Evolutionary conservation across 2,329 filamentous ascomycete genomes (phyloP).

Genomic region (Pseudocercospora eumusae): DNA sequence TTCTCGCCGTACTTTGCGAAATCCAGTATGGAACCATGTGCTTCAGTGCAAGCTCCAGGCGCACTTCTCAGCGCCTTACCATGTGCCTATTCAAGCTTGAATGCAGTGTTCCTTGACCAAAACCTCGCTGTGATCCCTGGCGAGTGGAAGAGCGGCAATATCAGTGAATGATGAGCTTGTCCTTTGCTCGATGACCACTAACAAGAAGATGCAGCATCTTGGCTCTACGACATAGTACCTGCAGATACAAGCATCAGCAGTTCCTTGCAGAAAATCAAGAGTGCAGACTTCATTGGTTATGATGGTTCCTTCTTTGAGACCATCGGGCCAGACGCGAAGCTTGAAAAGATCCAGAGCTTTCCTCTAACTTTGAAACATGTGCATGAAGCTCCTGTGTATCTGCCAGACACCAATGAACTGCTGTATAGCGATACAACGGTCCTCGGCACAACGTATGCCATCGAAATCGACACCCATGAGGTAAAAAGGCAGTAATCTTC

Average conservation of each 20-base stretch:
- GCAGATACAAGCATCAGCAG: slow-evolving; percentile 20
- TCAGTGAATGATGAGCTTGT: slow-evolving; percentile 16
- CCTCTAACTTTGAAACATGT: slow-evolving; percentile 25
- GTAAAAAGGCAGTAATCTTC: slow-evolving; percentile 12
- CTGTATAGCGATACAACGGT: slow-evolving; percentile 33
- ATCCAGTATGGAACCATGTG: slow-evolving; percentile 15
- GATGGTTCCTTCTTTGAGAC: slow-evolving; percentile 33
- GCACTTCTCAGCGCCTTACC: slow-evolving; percentile 23
- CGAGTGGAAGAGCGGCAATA: slow-evolving; percentile 22
- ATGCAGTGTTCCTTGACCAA: slow-evolving; percentile 24
- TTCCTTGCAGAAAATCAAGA: slow-evolving; percentile 23
- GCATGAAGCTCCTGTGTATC: slow-evolving; percentile 34
- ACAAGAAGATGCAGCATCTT: slow-evolving; percentile 20
- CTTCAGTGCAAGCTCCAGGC: slow-evolving; percentile 19
- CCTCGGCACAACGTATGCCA: slow-evolving; percentile 28
- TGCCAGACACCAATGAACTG: slow-evolving; percentile 33
- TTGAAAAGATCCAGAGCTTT: slow-evolving; percentile 32
- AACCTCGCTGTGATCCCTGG: slow-evolving; percentile 31
- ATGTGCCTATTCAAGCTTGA: slow-evolving; percentile 19
- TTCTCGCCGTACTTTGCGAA: slow-evolving; percentile 13
- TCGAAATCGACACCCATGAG: slow-evolving; percentile 29
- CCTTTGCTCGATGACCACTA: neutral
- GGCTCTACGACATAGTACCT: slow-evolving; percentile 26
- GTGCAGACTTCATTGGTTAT: slow-evolving; percentile 33
- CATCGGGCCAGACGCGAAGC: slow-evolving; percentile 31